Evolutionary conservation across 78 protist genomes (phyloP).

Genomic region (Dictyostelium capitatum): DNA sequence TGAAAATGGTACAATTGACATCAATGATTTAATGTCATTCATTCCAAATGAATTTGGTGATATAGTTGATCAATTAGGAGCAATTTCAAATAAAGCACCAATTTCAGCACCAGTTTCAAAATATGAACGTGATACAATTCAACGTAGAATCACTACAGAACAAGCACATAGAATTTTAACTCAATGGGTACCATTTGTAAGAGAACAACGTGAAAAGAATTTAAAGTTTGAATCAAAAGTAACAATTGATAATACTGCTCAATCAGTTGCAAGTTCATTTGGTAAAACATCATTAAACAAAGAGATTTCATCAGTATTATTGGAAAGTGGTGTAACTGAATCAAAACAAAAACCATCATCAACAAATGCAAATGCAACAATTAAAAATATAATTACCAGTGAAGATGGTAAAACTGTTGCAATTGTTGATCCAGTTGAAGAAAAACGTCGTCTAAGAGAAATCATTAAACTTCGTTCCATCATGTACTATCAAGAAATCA

Average conservation of each 20-base stretch:
- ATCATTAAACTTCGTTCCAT: constrained; percentile 50
- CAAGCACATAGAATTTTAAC: constrained; percentile 29
- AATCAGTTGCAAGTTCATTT: neutral
- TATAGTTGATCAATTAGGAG: constrained; percentile 29
- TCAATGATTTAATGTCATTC: constrained; percentile 23
- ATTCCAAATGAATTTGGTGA: constrained; percentile 65
- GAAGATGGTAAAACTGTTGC: neutral
- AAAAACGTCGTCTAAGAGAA: constrained; percentile 24
- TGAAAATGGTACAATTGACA: constrained; percentile 8
- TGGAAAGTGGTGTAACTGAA: neutral
- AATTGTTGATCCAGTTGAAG: constrained; percentile 17
- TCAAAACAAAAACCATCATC: neutral
- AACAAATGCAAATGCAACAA: neutral
- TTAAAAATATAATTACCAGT: neutral
- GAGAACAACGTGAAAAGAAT: constrained; percentile 43
- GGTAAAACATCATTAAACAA: neutral
- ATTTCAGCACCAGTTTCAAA: constrained; percentile 58
- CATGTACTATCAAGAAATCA: constrained; percentile 74
- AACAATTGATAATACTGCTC: neutral
- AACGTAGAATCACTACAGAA: constrained; percentile 43
- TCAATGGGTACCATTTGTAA: constrained; percentile 79
- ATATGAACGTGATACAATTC: constrained; percentile 6
- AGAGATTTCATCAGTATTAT: neutral
- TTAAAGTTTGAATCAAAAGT: constrained; percentile 19
- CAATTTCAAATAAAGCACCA: constrained; percentile 4